Conservation (phyloP, 345 rosid genomes). For the Dipteronia dyeriana region DNA sequence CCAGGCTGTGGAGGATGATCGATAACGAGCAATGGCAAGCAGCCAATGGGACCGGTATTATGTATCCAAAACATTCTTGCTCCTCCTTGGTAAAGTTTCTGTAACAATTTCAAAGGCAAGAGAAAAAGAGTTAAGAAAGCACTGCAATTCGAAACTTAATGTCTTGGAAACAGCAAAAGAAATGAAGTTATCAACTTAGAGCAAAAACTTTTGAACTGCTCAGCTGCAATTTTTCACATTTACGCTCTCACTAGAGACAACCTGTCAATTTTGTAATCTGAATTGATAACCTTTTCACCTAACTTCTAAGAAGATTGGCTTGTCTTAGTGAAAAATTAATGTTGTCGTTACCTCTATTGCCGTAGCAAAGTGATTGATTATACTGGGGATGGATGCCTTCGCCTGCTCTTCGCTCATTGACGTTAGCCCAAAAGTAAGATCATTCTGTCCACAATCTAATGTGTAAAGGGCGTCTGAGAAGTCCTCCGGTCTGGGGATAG, state of each 20-base stretch:
- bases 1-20: conserved; percentile 17
- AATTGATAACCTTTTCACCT: too few relatives aligned
- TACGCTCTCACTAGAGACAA: neutral
- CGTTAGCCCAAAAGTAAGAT: conserved; percentile 24
- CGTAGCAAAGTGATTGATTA: conserved; percentile 19
- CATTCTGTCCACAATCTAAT: conserved; percentile 35
- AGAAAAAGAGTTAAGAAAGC: neutral
- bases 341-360: conserved; percentile 18
- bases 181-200: neutral
- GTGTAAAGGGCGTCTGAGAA: conserved; percentile 33
- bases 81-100: conserved; percentile 30
- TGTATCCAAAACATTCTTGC: conserved; percentile 48
- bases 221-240: neutral
- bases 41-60: conserved; percentile 50
- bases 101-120: conserved; percentile 1
- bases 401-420: conserved; percentile 14
- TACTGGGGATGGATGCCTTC: conserved; percentile 20
- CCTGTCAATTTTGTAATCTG: neutral
- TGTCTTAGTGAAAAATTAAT: neutral
- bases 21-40: conserved; percentile 35
- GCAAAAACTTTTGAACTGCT: neutral
- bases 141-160: neutral
- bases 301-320: neutral
- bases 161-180: neutral
- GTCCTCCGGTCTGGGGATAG: conserved; percentile 31